These are phyloP conservation scores for Geranium rotundifolium DNA, from an alignment of 345 rosid species.

Conservation along the genomic window DNA sequence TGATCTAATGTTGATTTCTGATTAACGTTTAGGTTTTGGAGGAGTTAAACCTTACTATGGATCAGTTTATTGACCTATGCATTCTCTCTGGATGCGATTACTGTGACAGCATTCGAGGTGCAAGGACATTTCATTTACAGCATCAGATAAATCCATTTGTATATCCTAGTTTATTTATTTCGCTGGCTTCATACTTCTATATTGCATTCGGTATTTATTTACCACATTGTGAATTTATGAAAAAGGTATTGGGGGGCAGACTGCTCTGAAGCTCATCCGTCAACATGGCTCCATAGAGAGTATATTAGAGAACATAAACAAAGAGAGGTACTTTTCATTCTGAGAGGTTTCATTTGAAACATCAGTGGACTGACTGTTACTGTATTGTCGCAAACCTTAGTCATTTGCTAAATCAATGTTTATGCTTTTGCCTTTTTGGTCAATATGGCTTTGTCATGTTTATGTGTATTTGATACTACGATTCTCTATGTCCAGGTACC, in stretches of 20 bases:
- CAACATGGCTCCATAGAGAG: slow-evolving; percentile 84
- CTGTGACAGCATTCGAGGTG: slow-evolving; percentile 92
- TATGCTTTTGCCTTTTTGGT: no score
- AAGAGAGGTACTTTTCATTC: slow-evolving; percentile 43
- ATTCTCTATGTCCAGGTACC: slow-evolving; percentile 38
- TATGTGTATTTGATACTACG: not conserved
- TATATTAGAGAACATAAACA: slow-evolving; percentile 73
- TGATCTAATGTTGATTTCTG: slow-evolving; percentile 1
- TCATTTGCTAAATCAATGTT: no score
- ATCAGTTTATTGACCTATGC: slow-evolving; percentile 89
- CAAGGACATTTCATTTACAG: not conserved
- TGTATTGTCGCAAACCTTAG: no score
- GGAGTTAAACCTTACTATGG: slow-evolving; percentile 80
- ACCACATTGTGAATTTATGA: slow-evolving; percentile 1
- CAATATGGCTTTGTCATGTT: not conserved
- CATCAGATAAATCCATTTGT: no score
- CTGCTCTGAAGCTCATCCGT: slow-evolving; percentile 88
- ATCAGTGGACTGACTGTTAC: no score
- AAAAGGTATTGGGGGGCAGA: slow-evolving; percentile 77
- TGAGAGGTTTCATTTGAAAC: not conserved
- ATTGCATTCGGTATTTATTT: no score
- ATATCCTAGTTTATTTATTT: no score
- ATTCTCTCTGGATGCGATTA: slow-evolving; percentile 97
- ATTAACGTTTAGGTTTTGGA: slow-evolving; percentile 54
- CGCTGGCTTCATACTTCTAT: no score